Evolutionary conservation across 805 yeast genomes (phyloP), one percentile per base, ranked within the genome.

Genomic region (Saturnispora besseyi): DNA sequence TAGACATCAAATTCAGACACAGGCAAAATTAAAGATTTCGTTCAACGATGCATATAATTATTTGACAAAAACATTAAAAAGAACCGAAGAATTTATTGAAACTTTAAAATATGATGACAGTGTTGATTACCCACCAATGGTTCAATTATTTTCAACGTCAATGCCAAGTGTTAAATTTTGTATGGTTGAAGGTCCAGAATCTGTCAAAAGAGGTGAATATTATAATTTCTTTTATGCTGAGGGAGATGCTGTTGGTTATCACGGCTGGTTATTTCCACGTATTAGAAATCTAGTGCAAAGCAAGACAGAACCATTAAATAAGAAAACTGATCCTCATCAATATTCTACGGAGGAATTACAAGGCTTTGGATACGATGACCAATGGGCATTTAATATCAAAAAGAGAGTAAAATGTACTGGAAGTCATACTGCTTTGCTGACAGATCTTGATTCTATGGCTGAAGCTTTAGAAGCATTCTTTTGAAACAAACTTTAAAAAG

Each of bases 221-320:
- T 79, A 76, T 54, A 82, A 86, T 57, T 84, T 87, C 58, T 79
- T 76, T 57, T 89, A 87, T 59, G 96, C 95, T 0, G 87, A 87
- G 4, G 97, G 97, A 13, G 97, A 90, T 63, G 97, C 97, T 41
- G 96, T 90, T 18, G 87, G 87, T 1, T 86, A 86, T 64, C 86
- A 84, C 56, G 78, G 78, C 54, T 84, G 89, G 84, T 66, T 86
- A 45, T 77, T 89, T 78, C 97, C 96, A 0, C 86, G 84, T 55
- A 49, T 46, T 22, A 32, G 44, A 8, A 44, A 46, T 3, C 33
- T 43, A 7, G 32, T 29, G 3, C 28, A 41, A 26, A 15, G 7
- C 9, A n/a, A 33, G 12, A 31, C 41, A 2, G 34, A 15, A n/a
- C 36, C 45, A 5, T 5, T 28, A 8, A 47, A 41, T 28, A 10